Conservation (phyloP, 1,284 basidiomycete species). For the Salmacisia buchloeana region DNA sequence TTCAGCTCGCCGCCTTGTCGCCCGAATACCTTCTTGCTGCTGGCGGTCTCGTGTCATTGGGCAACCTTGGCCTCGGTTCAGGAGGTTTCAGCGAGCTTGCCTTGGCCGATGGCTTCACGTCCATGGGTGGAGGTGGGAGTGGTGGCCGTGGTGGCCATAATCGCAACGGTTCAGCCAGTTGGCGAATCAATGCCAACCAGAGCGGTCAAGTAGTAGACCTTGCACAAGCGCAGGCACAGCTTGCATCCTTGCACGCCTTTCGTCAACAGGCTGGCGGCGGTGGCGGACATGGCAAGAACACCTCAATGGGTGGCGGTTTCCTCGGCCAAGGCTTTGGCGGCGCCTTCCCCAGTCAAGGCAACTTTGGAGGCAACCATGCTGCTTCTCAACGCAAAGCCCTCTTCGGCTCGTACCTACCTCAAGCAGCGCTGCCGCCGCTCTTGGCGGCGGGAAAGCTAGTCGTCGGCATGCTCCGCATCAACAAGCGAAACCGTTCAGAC, state of each 20-base stretch:
- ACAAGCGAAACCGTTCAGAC: constrained; percentile 97
- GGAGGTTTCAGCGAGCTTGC: constrained; percentile 33
- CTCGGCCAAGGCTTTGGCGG: constrained; percentile 57
- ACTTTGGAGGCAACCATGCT: constrained; percentile 26
- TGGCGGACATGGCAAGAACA: constrained; percentile 82
- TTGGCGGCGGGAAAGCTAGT: constrained; percentile 97
- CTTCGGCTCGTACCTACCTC: constrained; percentile 96
- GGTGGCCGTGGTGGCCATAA: constrained; percentile 25
- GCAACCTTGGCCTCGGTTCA: constrained; percentile 24
- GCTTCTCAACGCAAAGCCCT: constrained; percentile 93
- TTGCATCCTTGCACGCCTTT: constrained; percentile 94
- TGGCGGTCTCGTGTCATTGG: constrained; percentile 42
- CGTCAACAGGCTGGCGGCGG: constrained; percentile 59
- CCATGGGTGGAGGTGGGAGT: constrained; percentile 19
- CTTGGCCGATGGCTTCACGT: constrained; percentile 41
- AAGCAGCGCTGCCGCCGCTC: constrained; percentile 91
- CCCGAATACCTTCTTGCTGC: constrained; percentile 48
- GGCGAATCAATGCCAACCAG: constrained; percentile 30
- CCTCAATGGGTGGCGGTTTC: constrained; percentile 95
- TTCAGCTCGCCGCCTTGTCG: constrained; percentile 42
- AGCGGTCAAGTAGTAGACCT: constrained; percentile 45
- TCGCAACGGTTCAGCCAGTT: constrained; percentile 21
- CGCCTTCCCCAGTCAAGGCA: constrained; percentile 54
- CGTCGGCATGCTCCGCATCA: constrained; percentile 92
- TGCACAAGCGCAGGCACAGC: constrained; percentile 70